A percentile compares a stretch with the other conserved stretches of the same genome.
phyloP scores from a whole-genome alignment of 176 grass and related monocot genomes.

The Elymus sibiricus region DNA sequence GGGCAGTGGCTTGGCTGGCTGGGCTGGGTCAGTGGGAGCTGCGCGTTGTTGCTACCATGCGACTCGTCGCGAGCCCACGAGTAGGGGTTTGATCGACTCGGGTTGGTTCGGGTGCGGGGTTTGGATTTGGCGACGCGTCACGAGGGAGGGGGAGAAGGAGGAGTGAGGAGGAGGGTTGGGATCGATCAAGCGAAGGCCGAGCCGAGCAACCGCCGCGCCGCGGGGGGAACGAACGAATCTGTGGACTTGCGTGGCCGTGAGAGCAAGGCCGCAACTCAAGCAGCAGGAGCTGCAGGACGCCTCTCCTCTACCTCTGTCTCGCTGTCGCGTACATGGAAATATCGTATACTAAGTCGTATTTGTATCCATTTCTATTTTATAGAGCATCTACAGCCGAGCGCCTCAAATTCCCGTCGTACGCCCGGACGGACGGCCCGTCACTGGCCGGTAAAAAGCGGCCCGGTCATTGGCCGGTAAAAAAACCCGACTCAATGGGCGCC shows the following conservation, averaged over 20 bases:
- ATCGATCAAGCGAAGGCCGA: background rate
- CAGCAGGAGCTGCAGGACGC: background rate
- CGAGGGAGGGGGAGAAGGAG: background rate
- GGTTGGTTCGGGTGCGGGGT: background rate
- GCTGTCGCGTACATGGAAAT: too few relatives aligned
- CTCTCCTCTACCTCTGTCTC: too few relatives aligned
- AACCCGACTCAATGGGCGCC: too few relatives aligned
- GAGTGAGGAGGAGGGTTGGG: background rate
- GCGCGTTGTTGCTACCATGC: conserved; percentile 14
- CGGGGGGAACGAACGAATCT: conserved; percentile 4
- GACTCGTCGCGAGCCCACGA: conserved; percentile 15
- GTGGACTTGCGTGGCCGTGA: background rate
- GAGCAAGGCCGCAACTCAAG: conserved; percentile 7
- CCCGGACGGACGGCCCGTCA: too few relatives aligned
- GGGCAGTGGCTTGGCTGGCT: background rate
- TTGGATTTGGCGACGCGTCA: background rate
- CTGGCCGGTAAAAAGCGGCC: too few relatives aligned
- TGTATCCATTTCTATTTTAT: too few relatives aligned
- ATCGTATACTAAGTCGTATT: too few relatives aligned
- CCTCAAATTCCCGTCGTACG: too few relatives aligned
- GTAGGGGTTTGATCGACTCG: background rate
- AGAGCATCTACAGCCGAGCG: too few relatives aligned
- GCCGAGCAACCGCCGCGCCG: conserved; percentile 22
- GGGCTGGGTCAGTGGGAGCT: conserved; percentile 19
- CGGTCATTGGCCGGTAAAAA: too few relatives aligned